Conservation (phyloP, 106 monocot genomes). For the Xerophyta viscosa region DNA sequence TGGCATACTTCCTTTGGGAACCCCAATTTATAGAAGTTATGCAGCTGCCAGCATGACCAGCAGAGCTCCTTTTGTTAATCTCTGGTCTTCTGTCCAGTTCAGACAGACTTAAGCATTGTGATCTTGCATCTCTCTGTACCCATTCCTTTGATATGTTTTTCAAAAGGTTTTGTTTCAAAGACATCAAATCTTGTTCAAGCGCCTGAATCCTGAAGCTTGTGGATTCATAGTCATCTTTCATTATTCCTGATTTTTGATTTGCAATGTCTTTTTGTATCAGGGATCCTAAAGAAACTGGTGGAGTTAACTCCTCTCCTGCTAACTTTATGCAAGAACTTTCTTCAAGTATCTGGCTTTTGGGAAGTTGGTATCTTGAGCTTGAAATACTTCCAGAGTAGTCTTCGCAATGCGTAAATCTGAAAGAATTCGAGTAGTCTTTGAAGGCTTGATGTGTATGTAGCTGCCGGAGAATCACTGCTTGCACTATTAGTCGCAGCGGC, state of each 20-base stretch:
- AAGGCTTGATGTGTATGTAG: slow-evolving; percentile 63
- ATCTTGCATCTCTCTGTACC: neutral
- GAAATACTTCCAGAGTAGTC: slow-evolving; percentile 48
- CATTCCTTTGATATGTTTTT: slow-evolving; percentile 16
- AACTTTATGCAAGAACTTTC: slow-evolving; percentile 27
- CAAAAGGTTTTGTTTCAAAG: slow-evolving; percentile 37
- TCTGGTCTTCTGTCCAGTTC: neutral
- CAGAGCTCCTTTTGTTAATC: slow-evolving; percentile 13
- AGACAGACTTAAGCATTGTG: slow-evolving; percentile 19
- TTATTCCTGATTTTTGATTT: slow-evolving; percentile 5
- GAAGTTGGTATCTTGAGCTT: slow-evolving; percentile 33
- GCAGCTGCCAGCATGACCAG: slow-evolving; percentile 24
- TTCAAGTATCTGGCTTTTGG: slow-evolving; percentile 13
- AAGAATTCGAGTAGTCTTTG: slow-evolving; percentile 64
- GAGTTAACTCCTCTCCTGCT: slow-evolving; percentile 3
- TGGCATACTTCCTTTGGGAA: slow-evolving; percentile 31
- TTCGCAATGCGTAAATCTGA: slow-evolving; percentile 33
- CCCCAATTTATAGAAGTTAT: slow-evolving; percentile 32
- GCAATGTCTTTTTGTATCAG: slow-evolving; percentile 18
- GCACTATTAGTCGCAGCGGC: slow-evolving; percentile 71
- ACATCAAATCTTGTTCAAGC: slow-evolving; percentile 55
- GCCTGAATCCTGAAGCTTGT: slow-evolving; percentile 63
- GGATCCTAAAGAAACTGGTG: slow-evolving; percentile 10
- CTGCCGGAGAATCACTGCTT: slow-evolving; percentile 73
- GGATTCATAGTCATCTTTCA: slow-evolving; percentile 50